Base-by-base conservation (phyloP, 1,284 basidiomycete species). In the Blastosporella zonata region DNA sequence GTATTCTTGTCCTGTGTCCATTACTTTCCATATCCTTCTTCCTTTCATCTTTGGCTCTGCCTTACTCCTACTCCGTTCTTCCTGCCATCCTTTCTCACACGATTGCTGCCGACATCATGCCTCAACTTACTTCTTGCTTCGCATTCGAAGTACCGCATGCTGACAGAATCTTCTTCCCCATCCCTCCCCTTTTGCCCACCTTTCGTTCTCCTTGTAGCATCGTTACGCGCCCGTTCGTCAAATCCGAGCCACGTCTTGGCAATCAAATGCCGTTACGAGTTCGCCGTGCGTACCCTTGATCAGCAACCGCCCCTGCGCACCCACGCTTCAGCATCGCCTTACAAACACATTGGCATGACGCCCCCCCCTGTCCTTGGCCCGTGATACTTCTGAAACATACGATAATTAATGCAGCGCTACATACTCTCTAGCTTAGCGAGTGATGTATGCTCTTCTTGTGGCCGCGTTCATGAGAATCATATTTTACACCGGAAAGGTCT, bases 241-340 rank as follows among this genome's bases (percentile, higher is more conserved):
- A 74, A 57, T 76, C 74, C 13, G 68, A 73, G 50, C 70, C 72
- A 20, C 61, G 68, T 46, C 59, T 69, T 48, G 75, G 78, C 31
- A 80, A 78, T 63, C 77, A 77, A 63, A 78, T 81, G 75, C 79
- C 79, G 41, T 62, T 82, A 54, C 68, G 69, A 56, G 68, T 80
- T 46, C 68, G 67, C 41, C 60, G 52, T 43, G 57, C 54, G 36
- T 37, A 51, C 34, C 43, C 47, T 15, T 47, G 42, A 49, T 9
- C 6, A 34, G 6, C 33, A 3, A 7, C 29, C 25, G 10, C 5
- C 29, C 3, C 37, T n/a, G 7, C 37, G 10, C 25, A 27, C 33
- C 33, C 15, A 18, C 6, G 13, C 15, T 3, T 18, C 15, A 12
- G 4, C 9, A 34, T 34, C 33, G 33, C 33, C 33, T 6, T 17